These are phyloP conservation scores for Berberis thunbergii DNA, from an alignment of 164 flowering plant genomes.

Conservation along the genomic window DNA sequence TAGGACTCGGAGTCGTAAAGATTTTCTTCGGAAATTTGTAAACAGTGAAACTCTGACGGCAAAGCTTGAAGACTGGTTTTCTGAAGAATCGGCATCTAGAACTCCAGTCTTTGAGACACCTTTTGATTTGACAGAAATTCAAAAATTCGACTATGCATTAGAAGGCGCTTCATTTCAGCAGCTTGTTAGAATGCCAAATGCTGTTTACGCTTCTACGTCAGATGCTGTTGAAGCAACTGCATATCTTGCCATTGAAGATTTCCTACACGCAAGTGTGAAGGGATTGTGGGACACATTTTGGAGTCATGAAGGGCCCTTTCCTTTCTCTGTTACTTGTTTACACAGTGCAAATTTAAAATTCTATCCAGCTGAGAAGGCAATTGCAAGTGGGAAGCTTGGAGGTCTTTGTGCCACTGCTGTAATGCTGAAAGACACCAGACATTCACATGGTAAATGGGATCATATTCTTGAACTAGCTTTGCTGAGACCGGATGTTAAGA, in stretches of 20 bases:
- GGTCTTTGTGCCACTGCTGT: constrained; percentile 74
- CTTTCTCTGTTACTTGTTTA: constrained; percentile 68
- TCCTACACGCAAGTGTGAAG: constrained; percentile 69
- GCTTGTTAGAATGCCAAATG: constrained; percentile 82
- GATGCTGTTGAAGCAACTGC: constrained; percentile 64
- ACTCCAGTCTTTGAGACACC: constrained; percentile 55
- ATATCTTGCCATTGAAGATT: constrained; percentile 87
- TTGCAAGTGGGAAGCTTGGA: constrained; percentile 60
- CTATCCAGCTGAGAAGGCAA: constrained; percentile 77
- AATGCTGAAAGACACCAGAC: constrained; percentile 51
- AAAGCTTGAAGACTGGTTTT: constrained; percentile 55
- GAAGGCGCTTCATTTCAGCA: constrained; percentile 86
- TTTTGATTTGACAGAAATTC: constrained; percentile 77
- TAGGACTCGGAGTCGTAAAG: constrained; percentile 46
- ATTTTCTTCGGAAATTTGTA: constrained; percentile 62
- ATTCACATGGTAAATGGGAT: constrained; percentile 81
- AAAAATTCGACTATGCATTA: constrained; percentile 85
- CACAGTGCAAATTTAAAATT: constrained; percentile 48
- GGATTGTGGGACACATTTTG: constrained; percentile 96
- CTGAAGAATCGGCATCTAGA: constrained; percentile 23
- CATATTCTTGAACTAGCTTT: constrained; percentile 74
- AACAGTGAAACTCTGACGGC: constrained; percentile 46
- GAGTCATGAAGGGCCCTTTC: constrained; percentile 59
- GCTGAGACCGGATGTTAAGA: constrained; percentile 58
- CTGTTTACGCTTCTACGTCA: constrained; percentile 71